Base-by-base conservation (phyloP, 2,329 filamentous ascomycete species). In the Paraphoma chrysanthemicola region DNA sequence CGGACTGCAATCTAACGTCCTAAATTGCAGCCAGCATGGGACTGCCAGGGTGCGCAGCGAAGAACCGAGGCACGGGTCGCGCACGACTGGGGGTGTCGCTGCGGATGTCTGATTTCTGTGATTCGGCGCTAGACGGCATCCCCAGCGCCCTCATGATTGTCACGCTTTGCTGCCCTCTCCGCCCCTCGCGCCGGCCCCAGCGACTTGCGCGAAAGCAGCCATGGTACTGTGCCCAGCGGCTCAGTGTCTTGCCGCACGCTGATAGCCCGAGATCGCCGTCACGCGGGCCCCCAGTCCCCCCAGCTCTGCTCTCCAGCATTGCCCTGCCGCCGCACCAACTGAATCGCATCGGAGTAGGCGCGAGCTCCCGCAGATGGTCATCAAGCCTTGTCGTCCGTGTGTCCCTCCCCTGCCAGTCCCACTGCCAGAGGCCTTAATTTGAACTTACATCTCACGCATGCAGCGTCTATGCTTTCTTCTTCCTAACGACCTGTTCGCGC, bases 361-460 rank as follows among this genome's bases (percentile, higher is more conserved):
- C 62, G 67, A 57, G 57, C 65, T 70, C 71, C 71, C 71, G 71
- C 67, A 70, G 57, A 63, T 60, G 60, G 62, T 64, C 65, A 64
- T 61, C 67, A 64, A 67, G 65, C 69, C 70, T 66, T 63, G 61
- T 65, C 62, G 68, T 68, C 66, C 66, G 63, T 69, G 60, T 59
- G 23, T 56, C 66, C 67, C 64, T 58, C 56, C 66, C 67, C 64
- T 68, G 66, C 58, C 44, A 58, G 60, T 61, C 51, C 67, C 66
- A 68, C 67, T 60, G 71, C 66, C 65, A 69, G 59, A 70, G 70
- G 71, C 73, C 73, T 77, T 77, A 76, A 77, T 77, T 75, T 75
- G 72, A 69, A 70, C 67, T 60, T 69, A 60, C 67, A 69, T 71
- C 68, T 66, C 63, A 69, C 70, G 62, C 64, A 59, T 70, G 65